Evolutionary conservation across 352 stramenopile genomes (phyloP), one percentile per base, ranked within the genome.

Genomic region (Phytophthora pini): DNA sequence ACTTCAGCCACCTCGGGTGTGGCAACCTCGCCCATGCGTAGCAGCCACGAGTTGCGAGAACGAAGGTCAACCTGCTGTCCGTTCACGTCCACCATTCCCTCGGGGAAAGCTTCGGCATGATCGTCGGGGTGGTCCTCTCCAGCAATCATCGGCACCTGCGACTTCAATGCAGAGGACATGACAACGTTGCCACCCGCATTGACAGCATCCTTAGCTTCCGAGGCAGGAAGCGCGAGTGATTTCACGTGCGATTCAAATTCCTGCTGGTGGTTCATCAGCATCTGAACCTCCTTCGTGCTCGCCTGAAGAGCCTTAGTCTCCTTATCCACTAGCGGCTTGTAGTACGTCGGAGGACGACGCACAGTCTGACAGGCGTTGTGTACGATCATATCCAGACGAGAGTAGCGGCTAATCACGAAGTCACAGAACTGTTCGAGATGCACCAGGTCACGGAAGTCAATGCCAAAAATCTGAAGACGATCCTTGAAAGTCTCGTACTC

Each of bases 321-420:
- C 56, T 94, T 94, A n/a, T 93, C 79, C 39, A 94, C 87, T 12
- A 96, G 69, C 44, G 97, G 93, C 45, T 92, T 68, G 79, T 99
- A 99, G 82, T 98, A 99, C 15, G 84, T 91, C 9, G 88, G 85
- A 44, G 96, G 96, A 15, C 97, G 87, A 62, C 96, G 89, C 29
- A 99, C 88, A 1, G 97, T 99, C 81, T 99, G 97, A 79, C 97
- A 99, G 8, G 97, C 97, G 73, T 99, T 99, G 79, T 99, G 98
- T 53, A 99, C 96, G 44, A 99, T 87, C 39, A 99, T 90, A 77
- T 99, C 95, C 34, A 99, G 84, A n/a, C 94, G 94, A 48, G 84
- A 78, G 65, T 95, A 92, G 64, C 78, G 84, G 32, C 74, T 79
- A 8, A 93, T 70, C 29, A 95, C 85, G 61, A 91, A 93, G 65